A percentile compares a stretch with the other conserved stretches of the same genome.
These are phyloP conservation scores for Aspergillus ruber DNA, from an alignment of 2,329 filamentous ascomycete species.

Conservation along the genomic window DNA sequence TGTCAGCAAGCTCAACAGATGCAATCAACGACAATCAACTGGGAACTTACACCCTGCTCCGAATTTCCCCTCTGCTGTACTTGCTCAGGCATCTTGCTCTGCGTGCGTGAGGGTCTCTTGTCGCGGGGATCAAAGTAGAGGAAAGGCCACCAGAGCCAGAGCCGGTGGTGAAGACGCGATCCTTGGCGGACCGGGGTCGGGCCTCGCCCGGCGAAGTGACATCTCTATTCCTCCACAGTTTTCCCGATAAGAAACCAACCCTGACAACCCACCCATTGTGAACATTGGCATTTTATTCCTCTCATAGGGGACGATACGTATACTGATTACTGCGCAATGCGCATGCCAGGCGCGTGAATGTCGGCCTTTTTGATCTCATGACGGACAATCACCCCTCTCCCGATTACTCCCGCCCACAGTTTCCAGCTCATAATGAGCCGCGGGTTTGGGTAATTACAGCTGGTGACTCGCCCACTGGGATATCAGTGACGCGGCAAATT, in stretches of 20 bases:
- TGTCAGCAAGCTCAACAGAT: conserved; percentile 14
- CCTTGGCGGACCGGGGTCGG: neutral
- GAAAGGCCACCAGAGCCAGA: conserved; percentile 6
- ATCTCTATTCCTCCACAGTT: neutral
- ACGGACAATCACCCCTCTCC: conserved; percentile 29
- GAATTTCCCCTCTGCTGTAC: conserved; percentile 29
- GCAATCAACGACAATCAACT: neutral
- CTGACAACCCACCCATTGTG: neutral
- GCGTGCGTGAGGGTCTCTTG: conserved; percentile 6
- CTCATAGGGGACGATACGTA: neutral
- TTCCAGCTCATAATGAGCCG: conserved; percentile 59
- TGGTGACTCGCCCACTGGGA: conserved; percentile 74
- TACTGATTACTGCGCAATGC: conserved; percentile 18
- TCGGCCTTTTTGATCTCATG: conserved; percentile 23
- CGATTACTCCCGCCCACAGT: conserved; percentile 39
- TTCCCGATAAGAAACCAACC: neutral
- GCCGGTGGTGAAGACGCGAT: conserved; percentile 2
- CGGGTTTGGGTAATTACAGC: conserved; percentile 91
- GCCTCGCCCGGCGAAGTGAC: conserved; percentile 1
- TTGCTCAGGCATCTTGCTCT: conserved; percentile 34
- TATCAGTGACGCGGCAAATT: conserved; percentile 72
- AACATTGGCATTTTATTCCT: neutral
- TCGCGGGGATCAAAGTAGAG: conserved; percentile 8
- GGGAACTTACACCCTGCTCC: conserved; percentile 25
- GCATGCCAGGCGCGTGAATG: conserved; percentile 16